Base-by-base conservation (phyloP, 2,329 filamentous ascomycete species). In the Fusarium devonianum region DNA sequence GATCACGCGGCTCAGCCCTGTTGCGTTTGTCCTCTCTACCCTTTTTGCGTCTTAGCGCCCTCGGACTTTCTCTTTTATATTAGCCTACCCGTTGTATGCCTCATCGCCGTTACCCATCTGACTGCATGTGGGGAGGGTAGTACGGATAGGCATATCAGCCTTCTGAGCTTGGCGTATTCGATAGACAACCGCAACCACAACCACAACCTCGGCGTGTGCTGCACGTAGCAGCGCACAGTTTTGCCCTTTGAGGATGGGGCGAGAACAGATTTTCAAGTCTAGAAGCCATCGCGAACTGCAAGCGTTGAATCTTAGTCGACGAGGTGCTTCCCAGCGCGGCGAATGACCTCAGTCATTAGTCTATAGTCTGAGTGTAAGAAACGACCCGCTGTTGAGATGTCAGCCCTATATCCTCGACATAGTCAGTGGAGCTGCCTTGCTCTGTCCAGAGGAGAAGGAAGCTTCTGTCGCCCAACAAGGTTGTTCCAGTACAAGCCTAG, bases 41-140 rank as follows among this genome's bases (percentile, higher is more conserved):
- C 4, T 17, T 51, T 13, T n/a, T n/a, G n/a, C 26, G 16, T 17
- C 19, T 13, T 30, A 40, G 49, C 36, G 13, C 14, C 14, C 11
- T 29, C 8, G 22, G 22, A 53, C 26, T 22, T 40, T 55, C 53
- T 56, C n/a, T n/a, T n/a, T n/a, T n/a, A 23, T n/a, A n/a, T n/a
- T n/a, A n/a, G 22, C 19, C 39, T 43, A 56, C 38, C 56, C 51
- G 56, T 36, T 38, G 18, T 39, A 16, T 57, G 47, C 56, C 39
- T 60, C 47, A 59, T 59, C 36, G 19, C 30, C 26, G 21, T 19
- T 49, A 45, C 46, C 47, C 45, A 63, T 59, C 51, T 63, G 49
- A 60, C 55, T 53, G 53, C 58, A 50, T 62, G 30, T 21, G n/a
- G n/a, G n/a, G n/a, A n/a, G n/a, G n/a, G n/a, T n/a, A n/a, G n/a